These are phyloP conservation scores for Purshia tridentata DNA, from an alignment of 306 rosid genomes.

Conservation along the genomic window DNA sequence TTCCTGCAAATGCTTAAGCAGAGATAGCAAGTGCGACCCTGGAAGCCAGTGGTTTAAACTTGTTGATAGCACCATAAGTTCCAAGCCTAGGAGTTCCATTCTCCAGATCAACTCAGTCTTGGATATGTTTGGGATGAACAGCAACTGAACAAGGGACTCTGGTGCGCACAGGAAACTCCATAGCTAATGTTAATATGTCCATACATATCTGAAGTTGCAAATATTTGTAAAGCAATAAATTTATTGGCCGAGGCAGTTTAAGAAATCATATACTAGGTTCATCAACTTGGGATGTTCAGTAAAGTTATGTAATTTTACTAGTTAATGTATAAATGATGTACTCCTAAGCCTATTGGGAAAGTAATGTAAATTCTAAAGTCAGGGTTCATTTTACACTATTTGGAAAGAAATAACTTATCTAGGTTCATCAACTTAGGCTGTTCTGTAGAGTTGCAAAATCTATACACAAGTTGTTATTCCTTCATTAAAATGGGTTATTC, in stretches of 20 bases:
- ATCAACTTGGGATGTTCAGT: background rate
- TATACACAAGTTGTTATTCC: no score
- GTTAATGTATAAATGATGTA: background rate
- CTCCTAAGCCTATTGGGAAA: background rate
- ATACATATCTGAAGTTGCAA: background rate
- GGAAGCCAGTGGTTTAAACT: slow-evolving; percentile 84
- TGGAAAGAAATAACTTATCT: no score
- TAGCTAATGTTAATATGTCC: background rate
- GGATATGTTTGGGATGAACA: slow-evolving; percentile 17
- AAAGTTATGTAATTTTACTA: background rate
- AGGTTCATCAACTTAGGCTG: no score
- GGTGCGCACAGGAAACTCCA: background rate
- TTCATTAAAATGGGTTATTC: no score
- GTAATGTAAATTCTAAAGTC: no score
- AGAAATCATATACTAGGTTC: background rate
- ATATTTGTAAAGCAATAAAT: background rate
- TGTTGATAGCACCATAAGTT: slow-evolving; percentile 50
- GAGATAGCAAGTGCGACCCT: slow-evolving; percentile 61
- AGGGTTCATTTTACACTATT: no score
- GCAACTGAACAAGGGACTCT: slow-evolving; percentile 2
- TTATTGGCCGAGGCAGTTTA: background rate
- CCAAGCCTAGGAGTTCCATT: slow-evolving; percentile 17
- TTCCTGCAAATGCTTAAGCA: slow-evolving; percentile 65
- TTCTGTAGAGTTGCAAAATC: no score
- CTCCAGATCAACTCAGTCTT: slow-evolving; percentile 10